Evolutionary conservation across 2,329 filamentous ascomycete genomes (phyloP).

Genomic region (Sporothrix protearum): DNA sequence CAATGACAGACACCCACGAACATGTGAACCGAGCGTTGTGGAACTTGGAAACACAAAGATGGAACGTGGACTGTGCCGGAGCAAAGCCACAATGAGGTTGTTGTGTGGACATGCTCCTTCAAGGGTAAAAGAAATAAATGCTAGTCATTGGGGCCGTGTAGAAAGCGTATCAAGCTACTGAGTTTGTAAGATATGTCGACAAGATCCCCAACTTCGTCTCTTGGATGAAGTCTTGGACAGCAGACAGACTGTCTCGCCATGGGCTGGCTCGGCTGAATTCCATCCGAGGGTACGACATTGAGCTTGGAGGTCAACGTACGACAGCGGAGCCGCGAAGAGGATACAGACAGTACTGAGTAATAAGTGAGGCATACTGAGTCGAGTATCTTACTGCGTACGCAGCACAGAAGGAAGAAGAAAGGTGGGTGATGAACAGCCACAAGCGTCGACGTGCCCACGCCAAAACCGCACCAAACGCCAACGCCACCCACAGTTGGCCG

Average conservation of each 20-base stretch:
- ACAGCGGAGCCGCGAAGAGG: neutral
- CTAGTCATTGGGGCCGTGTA: neutral
- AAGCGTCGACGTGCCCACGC: neutral
- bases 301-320: neutral
- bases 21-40: slow-evolving; percentile 4
- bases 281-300: neutral
- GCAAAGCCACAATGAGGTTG: neutral
- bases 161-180: too few relatives aligned
- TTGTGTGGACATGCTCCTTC: neutral
- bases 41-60: neutral
- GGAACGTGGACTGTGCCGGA: slow-evolving; percentile 1
- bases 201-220: neutral
- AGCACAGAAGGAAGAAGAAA: neutral
- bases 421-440: too few relatives aligned
- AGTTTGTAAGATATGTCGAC: too few relatives aligned
- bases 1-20: neutral
- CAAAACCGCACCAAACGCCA: neutral
- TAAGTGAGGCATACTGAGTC: too few relatives aligned
- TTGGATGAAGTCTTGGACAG: too few relatives aligned
- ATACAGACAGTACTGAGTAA: neutral
- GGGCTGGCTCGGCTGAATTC: neutral
- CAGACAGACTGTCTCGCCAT: neutral
- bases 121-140: neutral
- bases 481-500: neutral
- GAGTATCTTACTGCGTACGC: too few relatives aligned